Evolutionary conservation across 2,329 filamentous ascomycete genomes (phyloP).

Genomic region (Arthroderma uncinatum): DNA sequence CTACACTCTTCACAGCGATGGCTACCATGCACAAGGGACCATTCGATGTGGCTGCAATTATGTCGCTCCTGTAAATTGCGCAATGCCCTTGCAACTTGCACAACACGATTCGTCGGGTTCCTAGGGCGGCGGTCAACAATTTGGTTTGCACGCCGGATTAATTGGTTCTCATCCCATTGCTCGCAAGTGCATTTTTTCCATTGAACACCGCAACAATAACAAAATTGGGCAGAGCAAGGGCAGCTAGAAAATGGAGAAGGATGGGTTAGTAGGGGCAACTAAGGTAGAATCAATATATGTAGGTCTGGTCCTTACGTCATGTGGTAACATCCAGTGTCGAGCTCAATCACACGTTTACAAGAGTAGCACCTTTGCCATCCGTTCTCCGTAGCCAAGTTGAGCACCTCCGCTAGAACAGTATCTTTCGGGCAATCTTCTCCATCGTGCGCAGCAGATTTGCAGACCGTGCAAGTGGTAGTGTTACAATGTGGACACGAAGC

Average conservation of each 20-base stretch:
- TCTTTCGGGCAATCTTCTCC: conserved; percentile 41
- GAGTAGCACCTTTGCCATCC: conserved; percentile 43
- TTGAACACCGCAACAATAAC: conserved; percentile 36
- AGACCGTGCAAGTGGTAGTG: conserved; percentile 39
- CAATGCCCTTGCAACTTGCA: not conserved
- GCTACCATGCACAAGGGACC: not conserved
- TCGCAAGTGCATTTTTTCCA: conserved; percentile 36
- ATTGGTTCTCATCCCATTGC: not conserved
- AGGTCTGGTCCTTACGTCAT: conserved; percentile 40
- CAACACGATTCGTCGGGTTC: not conserved
- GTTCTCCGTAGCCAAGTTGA: conserved; percentile 32
- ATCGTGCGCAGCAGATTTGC: conserved; percentile 42
- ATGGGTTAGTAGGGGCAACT: not conserved
- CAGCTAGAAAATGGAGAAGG: conserved; percentile 29
- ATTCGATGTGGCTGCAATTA: not conserved
- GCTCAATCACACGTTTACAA: conserved; percentile 41
- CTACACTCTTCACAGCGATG: not conserved
- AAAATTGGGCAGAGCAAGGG: conserved; percentile 40
- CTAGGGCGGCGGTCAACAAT: not conserved
- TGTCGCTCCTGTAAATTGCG: not conserved
- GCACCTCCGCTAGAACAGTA: conserved; percentile 27
- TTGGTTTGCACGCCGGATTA: not conserved
- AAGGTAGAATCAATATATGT: not conserved
- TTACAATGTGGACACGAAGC: conserved; percentile 38
- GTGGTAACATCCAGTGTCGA: conserved; percentile 44